Evolutionary conservation across 768 basidiomycete genomes (phyloP).

Genomic region (Boletales sp.): DNA sequence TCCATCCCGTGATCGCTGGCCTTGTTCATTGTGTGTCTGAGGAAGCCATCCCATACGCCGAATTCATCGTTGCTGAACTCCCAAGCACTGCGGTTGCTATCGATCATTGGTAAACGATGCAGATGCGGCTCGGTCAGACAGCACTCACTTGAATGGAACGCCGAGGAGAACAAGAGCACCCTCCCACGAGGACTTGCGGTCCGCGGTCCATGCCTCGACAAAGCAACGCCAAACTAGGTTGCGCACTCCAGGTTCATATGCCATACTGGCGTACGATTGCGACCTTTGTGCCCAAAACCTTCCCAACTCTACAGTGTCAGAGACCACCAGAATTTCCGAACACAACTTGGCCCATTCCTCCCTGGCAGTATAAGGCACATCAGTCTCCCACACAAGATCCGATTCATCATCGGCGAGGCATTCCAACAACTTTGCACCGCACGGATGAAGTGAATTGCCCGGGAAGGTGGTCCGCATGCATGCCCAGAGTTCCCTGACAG

Average conservation of each 20-base stretch:
- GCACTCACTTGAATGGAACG: conserved; percentile 60
- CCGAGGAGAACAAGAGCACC: conserved; percentile 48
- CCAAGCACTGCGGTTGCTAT: conserved; percentile 45
- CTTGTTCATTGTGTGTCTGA: conserved; percentile 48
- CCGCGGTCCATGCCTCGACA: conserved; percentile 51
- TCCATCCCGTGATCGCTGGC: conserved; percentile 63
- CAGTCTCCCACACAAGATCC: conserved; percentile 42
- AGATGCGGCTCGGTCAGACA: conserved; percentile 1
- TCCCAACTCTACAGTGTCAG: conserved; percentile 44
- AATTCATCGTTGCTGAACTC: conserved; percentile 53
- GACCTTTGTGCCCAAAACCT: conserved; percentile 47
- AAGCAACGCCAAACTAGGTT: conserved; percentile 56
- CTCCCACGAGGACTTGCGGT: conserved; percentile 48
- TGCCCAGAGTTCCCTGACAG: conserved; percentile 59
- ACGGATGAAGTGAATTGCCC: conserved; percentile 35
- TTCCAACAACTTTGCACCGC: conserved; percentile 44
- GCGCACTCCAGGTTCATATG: conserved; percentile 41
- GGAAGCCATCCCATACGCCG: conserved; percentile 55
- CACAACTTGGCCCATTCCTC: conserved; percentile 59
- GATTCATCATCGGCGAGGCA: conserved; percentile 48
- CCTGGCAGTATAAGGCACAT: conserved; percentile 42
- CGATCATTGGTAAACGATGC: conserved; percentile 4
- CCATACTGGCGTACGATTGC: conserved; percentile 19
- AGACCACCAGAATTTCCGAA: conserved; percentile 48
- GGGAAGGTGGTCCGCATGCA: conserved; percentile 43